These are phyloP conservation scores for Xylaria multiplex DNA, from an alignment of 2,329 filamentous ascomycete genomes.

Conservation along the genomic window DNA sequence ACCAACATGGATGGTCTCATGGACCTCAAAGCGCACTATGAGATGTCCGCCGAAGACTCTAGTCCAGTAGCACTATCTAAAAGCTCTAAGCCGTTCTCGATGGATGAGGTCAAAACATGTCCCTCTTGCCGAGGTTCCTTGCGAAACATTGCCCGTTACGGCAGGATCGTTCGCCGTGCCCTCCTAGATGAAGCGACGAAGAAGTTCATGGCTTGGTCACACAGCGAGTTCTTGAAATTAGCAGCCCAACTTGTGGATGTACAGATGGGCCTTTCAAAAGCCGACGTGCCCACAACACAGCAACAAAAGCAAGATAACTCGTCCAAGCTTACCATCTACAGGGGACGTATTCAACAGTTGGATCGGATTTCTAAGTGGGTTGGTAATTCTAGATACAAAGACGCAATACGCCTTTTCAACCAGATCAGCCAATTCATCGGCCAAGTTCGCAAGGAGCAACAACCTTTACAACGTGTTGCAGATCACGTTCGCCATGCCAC, in stretches of 20 bases:
- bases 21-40: slow-evolving; percentile 56
- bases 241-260: slow-evolving; percentile 47
- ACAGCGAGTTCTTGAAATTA: slow-evolving; percentile 54
- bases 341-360: slow-evolving; percentile 37
- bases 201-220: slow-evolving; percentile 68
- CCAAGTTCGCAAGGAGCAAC: slow-evolving; percentile 56
- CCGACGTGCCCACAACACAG: neutral
- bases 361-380: slow-evolving; percentile 35
- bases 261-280: slow-evolving; percentile 29
- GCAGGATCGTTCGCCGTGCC: slow-evolving; percentile 67
- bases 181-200: slow-evolving; percentile 71
- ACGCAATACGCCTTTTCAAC: slow-evolving; percentile 39
- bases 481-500: slow-evolving; percentile 56
- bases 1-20: slow-evolving; percentile 70
- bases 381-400: slow-evolving; percentile 39
- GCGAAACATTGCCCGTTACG: slow-evolving; percentile 68
- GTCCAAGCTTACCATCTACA: slow-evolving; percentile 13
- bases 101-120: slow-evolving; percentile 62
- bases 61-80: slow-evolving; percentile 7
- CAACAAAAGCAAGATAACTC: neutral
- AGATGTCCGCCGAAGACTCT: slow-evolving; percentile 10
- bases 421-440: slow-evolving; percentile 38
- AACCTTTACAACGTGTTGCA: slow-evolving; percentile 60
- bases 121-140: slow-evolving; percentile 69
- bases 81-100: slow-evolving; percentile 57